Evolutionary conservation across 345 rosid genomes (phyloP), one percentile per base, ranked within the genome.

Genomic region (Citrus cavaleriei): DNA sequence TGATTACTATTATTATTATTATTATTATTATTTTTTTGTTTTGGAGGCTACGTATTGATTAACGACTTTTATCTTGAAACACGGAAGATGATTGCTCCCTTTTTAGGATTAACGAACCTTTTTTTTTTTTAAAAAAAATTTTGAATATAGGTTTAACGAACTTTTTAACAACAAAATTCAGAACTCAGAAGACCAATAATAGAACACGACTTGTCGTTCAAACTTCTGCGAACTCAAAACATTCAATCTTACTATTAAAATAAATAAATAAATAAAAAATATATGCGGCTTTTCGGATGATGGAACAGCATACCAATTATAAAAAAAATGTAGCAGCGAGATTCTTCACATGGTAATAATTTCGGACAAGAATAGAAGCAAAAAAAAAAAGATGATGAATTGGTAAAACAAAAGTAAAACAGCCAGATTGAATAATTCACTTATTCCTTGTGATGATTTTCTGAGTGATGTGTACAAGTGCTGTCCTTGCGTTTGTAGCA

Each of bases 401-500:
- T 27, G 28, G 32, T 49, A 58, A 72, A 77, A 51, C 32, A 51
- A 30, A 30, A 73, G 72, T 10, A 73, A 74, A 75, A 42, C 38
- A 54, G 77, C 57, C 42, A 38, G 28, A 70, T 72, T 51, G 59
- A 24, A 27, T 51, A 77, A 6, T 24, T 54, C 24, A 91, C 82
- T 91, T 91, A 78, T 85, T 94, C 84, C 99, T 89, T 18, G 87
- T 85, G 72, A 94, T 85, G 80, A 92, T 97, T 82, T 84, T 90
- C 51, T 86, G 89, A 58, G 99, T 90, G 40, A 93, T 86, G 75
- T 96, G 98, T 28, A 93, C 12, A 34, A 96, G 91, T 30, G 98
- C 97, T 55, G 92, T 89, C 81, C 98, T 91, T 12, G 97, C 91
- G 83, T 72, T 90, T 74, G 77, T 86, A 61, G 92, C 94, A 14